phyloP scores from a whole-genome alignment of 768 basidiomycete genomes.

The Lentinula detonsa region DNA sequence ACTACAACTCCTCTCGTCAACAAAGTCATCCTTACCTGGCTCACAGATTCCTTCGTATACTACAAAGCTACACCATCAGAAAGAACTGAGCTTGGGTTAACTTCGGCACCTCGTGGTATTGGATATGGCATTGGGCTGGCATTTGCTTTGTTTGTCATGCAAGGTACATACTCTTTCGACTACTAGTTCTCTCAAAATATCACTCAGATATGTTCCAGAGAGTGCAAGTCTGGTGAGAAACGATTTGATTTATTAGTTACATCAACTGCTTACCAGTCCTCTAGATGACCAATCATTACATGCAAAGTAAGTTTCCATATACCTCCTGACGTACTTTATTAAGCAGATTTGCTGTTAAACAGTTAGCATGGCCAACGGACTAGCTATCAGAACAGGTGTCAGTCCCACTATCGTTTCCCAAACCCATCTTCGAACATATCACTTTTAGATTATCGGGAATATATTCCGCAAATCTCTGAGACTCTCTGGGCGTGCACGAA shows the following conservation, averaged over 20 bases:
- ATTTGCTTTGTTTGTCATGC: conserved; percentile 46
- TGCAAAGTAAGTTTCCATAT: conserved; percentile 15
- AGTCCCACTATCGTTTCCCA: conserved; percentile 8
- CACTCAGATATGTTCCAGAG: conserved; percentile 15
- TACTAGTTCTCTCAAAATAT: background rate
- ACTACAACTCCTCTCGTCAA: conserved; percentile 42
- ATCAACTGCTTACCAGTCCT: background rate
- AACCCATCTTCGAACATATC: background rate
- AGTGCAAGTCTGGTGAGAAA: conserved; percentile 25
- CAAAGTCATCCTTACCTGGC: conserved; percentile 43
- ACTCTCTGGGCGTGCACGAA: conserved; percentile 52
- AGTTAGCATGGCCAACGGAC: conserved; percentile 30
- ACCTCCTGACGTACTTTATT: background rate
- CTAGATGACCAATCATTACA: conserved; percentile 26
- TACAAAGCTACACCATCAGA: conserved; percentile 24
- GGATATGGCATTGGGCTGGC: conserved; percentile 51
- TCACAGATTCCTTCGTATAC: conserved; percentile 34
- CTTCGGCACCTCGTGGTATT: conserved; percentile 33
- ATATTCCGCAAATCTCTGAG: conserved; percentile 67
- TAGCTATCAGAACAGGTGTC: conserved; percentile 30
- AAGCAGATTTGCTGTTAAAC: background rate
- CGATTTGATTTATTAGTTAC: background rate
- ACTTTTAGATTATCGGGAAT: conserved; percentile 29
- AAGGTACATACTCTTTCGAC: conserved; percentile 25
- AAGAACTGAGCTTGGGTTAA: conserved; percentile 16